Conservation (phyloP, 176 grass and related monocot genomes). For the Phoenix dactylifera region DNA sequence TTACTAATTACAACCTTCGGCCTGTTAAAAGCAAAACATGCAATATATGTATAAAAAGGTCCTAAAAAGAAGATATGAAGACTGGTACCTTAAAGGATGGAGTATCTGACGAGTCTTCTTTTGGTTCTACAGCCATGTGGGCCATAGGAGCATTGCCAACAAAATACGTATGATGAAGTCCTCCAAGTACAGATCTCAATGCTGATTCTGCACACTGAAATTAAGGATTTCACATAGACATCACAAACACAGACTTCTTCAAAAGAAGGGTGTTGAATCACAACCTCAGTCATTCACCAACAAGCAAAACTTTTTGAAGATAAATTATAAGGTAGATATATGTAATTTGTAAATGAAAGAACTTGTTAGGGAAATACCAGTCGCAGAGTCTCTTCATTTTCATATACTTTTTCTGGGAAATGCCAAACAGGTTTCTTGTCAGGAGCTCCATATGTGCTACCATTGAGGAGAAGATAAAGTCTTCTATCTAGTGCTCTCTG, state of each 20-base stretch:
- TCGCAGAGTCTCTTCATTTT: slow-evolving; percentile 80
- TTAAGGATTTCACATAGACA: background rate
- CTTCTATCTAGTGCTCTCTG: slow-evolving; percentile 80
- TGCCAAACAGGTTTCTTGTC: slow-evolving; percentile 73
- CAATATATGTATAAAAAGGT: no score
- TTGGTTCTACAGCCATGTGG: slow-evolving; percentile 57
- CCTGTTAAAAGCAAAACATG: no score
- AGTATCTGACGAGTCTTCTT: slow-evolving; percentile 20
- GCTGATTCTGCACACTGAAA: slow-evolving; percentile 90
- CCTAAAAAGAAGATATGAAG: background rate
- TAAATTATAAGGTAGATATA: no score
- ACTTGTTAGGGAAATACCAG: slow-evolving; percentile 25
- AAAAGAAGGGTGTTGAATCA: no score
- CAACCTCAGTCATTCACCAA: no score
- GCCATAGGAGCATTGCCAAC: slow-evolving; percentile 98
- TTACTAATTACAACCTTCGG: no score
- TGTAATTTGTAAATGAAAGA: no score
- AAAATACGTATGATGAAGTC: slow-evolving; percentile 75
- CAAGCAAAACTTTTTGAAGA: no score
- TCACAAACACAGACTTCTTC: background rate
- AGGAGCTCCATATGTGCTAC: slow-evolving; percentile 44
- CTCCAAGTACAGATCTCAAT: slow-evolving; percentile 69
- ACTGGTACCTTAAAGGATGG: slow-evolving; percentile 55
- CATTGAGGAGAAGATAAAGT: slow-evolving; percentile 89
- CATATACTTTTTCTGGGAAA: slow-evolving; percentile 88